A percentile compares a stretch with the other conserved stretches of the same genome.
Conservation (phyloP, 2,329 filamentous ascomycete genomes). For the Fusarium goolgardi region DNA sequence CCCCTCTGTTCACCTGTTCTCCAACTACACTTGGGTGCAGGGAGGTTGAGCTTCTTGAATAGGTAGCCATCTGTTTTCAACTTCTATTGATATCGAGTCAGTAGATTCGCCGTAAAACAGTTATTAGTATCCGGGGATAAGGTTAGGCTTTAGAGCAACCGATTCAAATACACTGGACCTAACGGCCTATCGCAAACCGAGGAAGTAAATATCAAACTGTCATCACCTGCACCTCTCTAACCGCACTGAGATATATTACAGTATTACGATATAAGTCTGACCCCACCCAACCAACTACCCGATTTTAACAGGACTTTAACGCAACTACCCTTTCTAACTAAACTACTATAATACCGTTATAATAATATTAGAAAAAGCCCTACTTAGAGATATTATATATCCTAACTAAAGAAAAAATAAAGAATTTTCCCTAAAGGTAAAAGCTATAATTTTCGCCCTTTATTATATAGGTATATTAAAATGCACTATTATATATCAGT, state of each 20-base stretch:
- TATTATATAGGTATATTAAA: no score
- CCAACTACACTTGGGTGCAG: neutral
- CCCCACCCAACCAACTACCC: no score
- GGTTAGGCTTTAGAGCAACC: neutral
- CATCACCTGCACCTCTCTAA: neutral
- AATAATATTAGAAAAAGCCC: no score
- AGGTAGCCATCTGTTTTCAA: neutral
- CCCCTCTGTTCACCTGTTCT: neutral
- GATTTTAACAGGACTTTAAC: no score
- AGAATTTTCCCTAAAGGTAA: no score
- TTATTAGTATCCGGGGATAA: neutral
- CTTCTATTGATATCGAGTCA: neutral
- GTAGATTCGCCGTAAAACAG: neutral
- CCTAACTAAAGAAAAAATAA: no score
- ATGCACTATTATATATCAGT: no score
- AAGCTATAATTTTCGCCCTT: no score
- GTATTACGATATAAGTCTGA: no score
- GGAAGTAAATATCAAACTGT: constrained; percentile 1
- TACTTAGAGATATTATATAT: no score
- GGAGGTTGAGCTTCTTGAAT: neutral
- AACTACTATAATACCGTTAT: no score
- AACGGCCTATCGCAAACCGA: neutral
- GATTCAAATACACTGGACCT: neutral
- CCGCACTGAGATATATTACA: neutral
- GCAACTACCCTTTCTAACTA: no score